These are phyloP conservation scores for Thelephora aurantiotincta DNA, from an alignment of 768 basidiomycete species.

Conservation along the genomic window DNA sequence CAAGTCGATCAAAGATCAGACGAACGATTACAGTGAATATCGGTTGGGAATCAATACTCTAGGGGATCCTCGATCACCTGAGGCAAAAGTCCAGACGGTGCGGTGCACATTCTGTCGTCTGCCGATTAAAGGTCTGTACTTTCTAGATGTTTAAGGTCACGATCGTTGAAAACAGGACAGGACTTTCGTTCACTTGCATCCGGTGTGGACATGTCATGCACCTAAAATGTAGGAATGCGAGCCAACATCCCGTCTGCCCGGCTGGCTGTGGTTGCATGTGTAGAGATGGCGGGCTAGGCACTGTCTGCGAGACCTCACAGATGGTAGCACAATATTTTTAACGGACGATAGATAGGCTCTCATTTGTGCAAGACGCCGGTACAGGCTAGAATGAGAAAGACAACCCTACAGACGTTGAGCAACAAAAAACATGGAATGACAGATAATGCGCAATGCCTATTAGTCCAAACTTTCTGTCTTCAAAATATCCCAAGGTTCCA, in stretches of 20 bases:
- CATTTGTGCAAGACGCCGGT: too few species aligned
- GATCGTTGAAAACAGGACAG: conserved; percentile 4
- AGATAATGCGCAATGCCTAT: not conserved
- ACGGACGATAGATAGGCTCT: not conserved
- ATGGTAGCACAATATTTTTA: not conserved
- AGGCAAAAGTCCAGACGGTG: conserved; percentile 32
- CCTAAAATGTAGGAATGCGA: conserved; percentile 12
- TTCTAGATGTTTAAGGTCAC: not conserved
- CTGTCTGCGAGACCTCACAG: not conserved
- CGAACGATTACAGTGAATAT: conserved; percentile 12
- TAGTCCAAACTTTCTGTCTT: not conserved
- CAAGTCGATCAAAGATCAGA: conserved; percentile 36
- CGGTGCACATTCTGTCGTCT: conserved; percentile 64
- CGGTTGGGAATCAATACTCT: conserved; percentile 14
- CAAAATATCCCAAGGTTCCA: not conserved
- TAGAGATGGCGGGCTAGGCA: not conserved
- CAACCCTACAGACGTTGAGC: not conserved
- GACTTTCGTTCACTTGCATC: conserved; percentile 14
- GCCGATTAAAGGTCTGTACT: conserved; percentile 49
- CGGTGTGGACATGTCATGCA: conserved; percentile 14
- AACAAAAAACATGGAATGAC: not conserved
- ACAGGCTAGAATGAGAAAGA: not conserved
- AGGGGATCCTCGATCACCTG: conserved; percentile 18
- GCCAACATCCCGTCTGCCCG: conserved; percentile 10
- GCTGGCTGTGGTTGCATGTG: conserved; percentile 17